A percentile compares a stretch with the other conserved stretches of the same genome.
phyloP scores from a whole-genome alignment of 371 early-diverging fungal species.

The Coemansia sp. region DNA sequence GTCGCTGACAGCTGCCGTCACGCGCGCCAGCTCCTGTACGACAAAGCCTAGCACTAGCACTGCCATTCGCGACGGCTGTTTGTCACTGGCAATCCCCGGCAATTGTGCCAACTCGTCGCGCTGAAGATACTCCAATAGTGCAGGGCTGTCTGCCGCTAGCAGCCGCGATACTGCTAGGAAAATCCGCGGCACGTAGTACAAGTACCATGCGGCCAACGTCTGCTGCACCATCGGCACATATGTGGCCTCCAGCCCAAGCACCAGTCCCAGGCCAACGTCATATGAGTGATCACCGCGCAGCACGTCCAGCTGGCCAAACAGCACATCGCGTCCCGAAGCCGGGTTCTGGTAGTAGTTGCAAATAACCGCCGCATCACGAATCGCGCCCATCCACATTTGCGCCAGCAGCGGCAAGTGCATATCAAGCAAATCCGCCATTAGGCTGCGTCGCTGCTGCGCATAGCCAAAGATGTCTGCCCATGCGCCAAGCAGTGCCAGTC shows the following conservation, averaged over 20 bases:
- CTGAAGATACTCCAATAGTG: background rate
- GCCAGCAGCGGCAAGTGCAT: slow-evolving; percentile 30
- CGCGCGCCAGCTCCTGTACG: background rate
- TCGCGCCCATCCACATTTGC: slow-evolving; percentile 30
- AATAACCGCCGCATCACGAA: slow-evolving; percentile 36
- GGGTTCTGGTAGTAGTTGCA: background rate
- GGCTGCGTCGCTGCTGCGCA: background rate
- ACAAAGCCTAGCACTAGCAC: slow-evolving; percentile 6
- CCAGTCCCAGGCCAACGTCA: slow-evolving; percentile 14
- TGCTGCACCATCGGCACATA: slow-evolving; percentile 22
- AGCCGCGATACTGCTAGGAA: slow-evolving; percentile 8
- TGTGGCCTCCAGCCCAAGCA: slow-evolving; percentile 31
- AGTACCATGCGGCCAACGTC: slow-evolving; percentile 21
- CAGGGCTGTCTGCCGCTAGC: background rate
- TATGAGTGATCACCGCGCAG: background rate
- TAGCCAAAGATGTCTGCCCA: slow-evolving; percentile 23
- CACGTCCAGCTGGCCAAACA: slow-evolving; percentile 20
- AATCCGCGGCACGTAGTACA: slow-evolving; percentile 20
- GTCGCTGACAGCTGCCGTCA: background rate
- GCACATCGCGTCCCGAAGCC: background rate
- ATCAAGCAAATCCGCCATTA: slow-evolving; percentile 11
- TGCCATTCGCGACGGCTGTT: background rate
- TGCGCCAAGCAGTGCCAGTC: slow-evolving; percentile 18
- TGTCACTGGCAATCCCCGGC: too few species aligned
- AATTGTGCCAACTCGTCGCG: background rate